Percentiles rank a stretch among this genome's conserved stretches.
Conservation (phyloP, 768 basidiomycete genomes). For the Cystobasidium tubakii region DNA sequence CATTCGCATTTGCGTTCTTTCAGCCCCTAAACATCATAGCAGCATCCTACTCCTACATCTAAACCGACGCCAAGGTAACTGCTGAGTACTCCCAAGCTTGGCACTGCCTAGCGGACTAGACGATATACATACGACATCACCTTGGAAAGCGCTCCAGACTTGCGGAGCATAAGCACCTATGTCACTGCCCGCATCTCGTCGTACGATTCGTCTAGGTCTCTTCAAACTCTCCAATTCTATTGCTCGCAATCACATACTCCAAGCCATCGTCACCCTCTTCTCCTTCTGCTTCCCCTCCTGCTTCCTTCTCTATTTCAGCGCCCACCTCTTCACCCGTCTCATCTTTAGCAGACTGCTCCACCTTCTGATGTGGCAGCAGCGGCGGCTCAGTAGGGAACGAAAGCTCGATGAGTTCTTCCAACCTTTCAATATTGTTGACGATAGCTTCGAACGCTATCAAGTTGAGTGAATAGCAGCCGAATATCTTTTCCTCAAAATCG, state of each 20-base stretch:
- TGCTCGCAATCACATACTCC: not conserved
- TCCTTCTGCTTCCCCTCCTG: not conserved
- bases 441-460: not conserved
- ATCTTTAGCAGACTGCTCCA: not conserved
- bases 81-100: too few species aligned
- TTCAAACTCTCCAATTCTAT: not conserved
- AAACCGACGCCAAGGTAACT: too few species aligned
- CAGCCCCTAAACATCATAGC: too few species aligned
- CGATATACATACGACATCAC: too few species aligned
- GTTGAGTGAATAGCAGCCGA: not conserved
- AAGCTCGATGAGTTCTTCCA: slow-evolving; percentile 1
- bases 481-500: not conserved
- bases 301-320: not conserved
- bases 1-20: too few species aligned
- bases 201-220: not conserved
- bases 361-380: not conserved
- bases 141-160: too few species aligned
- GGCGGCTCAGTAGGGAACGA: not conserved
- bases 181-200: too few species aligned
- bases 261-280: not conserved
- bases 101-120: too few species aligned
- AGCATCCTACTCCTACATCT: too few species aligned
- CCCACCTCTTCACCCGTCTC: not conserved
- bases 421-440: not conserved
- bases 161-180: too few species aligned